Evolutionary conservation across 495 filamentous ascomycete genomes (phyloP).

Genomic region (Daldinia caldariorum): DNA sequence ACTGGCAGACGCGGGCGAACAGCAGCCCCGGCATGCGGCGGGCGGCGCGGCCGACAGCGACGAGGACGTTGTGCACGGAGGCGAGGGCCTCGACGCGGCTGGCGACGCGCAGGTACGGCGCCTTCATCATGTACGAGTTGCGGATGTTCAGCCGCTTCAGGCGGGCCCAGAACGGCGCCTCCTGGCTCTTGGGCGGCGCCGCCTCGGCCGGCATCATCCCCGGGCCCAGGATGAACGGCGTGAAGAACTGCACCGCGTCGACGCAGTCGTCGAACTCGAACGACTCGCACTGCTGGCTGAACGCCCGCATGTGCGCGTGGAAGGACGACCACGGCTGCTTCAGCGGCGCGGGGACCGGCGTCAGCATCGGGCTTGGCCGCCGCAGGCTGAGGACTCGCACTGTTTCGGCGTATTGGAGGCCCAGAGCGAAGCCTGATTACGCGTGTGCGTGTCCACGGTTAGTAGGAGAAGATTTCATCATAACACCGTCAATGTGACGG

Average conservation of each 20-base stretch:
- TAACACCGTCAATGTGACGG: no score
- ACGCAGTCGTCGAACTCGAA: slow-evolving; percentile 44
- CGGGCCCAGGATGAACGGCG: slow-evolving; percentile 24
- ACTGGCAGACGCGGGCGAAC: slow-evolving; percentile 37
- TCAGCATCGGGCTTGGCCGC: slow-evolving; percentile 34
- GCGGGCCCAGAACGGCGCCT: slow-evolving; percentile 27
- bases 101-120: slow-evolving; percentile 36
- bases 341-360: slow-evolving; percentile 1
- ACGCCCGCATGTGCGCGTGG: slow-evolving; percentile 26
- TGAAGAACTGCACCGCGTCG: slow-evolving; percentile 36
- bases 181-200: slow-evolving; percentile 14
- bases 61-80: slow-evolving; percentile 23
- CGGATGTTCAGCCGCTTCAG: slow-evolving; percentile 36
- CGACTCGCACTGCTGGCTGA: slow-evolving; percentile 39
- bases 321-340: slow-evolving; percentile 32
- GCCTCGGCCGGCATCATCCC: background rate
- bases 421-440: slow-evolving; percentile 29
- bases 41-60: slow-evolving; percentile 27
- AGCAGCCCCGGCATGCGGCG: slow-evolving; percentile 29
- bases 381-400: slow-evolving; percentile 30
- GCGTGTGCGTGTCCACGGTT: background rate
- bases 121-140: slow-evolving; percentile 43
- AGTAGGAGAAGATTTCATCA: background rate
- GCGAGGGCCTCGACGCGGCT: slow-evolving; percentile 28
- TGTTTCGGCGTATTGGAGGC: slow-evolving; percentile 29